phyloP scores from a whole-genome alignment of 306 rosid genomes.

The Ochetophila trinervis region DNA sequence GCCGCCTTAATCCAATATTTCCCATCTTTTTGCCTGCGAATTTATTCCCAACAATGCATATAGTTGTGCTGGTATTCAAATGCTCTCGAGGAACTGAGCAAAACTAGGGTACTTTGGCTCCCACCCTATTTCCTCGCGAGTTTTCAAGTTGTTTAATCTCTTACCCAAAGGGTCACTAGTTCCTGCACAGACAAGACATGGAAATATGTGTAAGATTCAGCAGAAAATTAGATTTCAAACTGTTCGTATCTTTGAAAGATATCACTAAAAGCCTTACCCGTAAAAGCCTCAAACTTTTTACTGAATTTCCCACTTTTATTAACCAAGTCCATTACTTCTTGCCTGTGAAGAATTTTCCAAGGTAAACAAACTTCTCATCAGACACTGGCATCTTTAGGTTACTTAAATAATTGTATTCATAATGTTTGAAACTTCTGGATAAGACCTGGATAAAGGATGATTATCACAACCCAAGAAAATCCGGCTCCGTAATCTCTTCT shows the following conservation, averaged over 20 bases:
- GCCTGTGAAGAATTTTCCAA: conserved; percentile 52
- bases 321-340: conserved; percentile 89
- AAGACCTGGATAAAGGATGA: conserved; percentile 92
- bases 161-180: conserved; percentile 75
- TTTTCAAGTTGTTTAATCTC: conserved; percentile 78
- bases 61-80: conserved; percentile 35
- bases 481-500: conserved; percentile 54
- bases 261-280: conserved; percentile 42
- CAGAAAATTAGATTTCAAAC: not conserved
- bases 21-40: not conserved
- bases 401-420: not conserved
- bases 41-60: not conserved
- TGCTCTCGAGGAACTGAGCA: conserved; percentile 58
- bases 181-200: conserved; percentile 42
- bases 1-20: not conserved
- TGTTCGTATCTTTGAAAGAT: conserved; percentile 4
- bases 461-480: conserved; percentile 89
- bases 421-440: not conserved
- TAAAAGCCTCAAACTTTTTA: conserved; percentile 66
- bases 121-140: conserved; percentile 84
- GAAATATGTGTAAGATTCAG: not conserved
- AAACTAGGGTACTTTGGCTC: conserved; percentile 88
- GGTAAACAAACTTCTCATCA: conserved; percentile 14
- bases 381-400: not conserved
- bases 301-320: conserved; percentile 73